Evolutionary conservation across 768 basidiomycete genomes (phyloP).

Genomic region (Mycena metata): DNA sequence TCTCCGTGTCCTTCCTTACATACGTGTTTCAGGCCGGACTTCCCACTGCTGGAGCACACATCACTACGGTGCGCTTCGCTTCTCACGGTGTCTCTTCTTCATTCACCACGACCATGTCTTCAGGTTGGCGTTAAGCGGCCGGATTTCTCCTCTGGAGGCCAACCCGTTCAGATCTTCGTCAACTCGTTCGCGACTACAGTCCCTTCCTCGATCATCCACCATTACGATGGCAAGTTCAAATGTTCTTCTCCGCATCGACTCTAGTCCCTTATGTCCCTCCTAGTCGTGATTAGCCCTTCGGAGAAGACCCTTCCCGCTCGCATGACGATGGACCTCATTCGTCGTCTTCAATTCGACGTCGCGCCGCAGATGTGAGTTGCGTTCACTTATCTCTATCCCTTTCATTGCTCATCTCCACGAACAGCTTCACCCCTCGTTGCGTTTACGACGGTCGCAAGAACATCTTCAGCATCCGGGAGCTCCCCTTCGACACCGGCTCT

Average conservation of each 20-base stretch:
- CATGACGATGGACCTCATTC: constrained; percentile 80
- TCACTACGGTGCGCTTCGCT: constrained; percentile 31
- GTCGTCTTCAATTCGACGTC: constrained; percentile 67
- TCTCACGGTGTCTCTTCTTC: not conserved
- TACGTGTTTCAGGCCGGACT: constrained; percentile 21
- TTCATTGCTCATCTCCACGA: not conserved
- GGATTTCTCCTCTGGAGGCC: constrained; percentile 71
- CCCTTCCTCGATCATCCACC: constrained; percentile 58
- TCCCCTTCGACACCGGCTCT: constrained; percentile 67
- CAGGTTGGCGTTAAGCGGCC: constrained; percentile 77
- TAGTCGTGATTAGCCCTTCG: constrained; percentile 71
- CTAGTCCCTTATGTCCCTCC: constrained; percentile 28
- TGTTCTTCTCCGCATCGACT: constrained; percentile 4
- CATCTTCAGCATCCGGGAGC: constrained; percentile 69
- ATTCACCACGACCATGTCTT: not conserved
- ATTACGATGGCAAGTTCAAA: constrained; percentile 79
- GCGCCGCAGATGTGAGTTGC: constrained; percentile 60
- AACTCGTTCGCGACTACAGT: constrained; percentile 78
- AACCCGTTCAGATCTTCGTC: constrained; percentile 53
- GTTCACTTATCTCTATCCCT: too few species aligned
- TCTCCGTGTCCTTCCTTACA: not conserved
- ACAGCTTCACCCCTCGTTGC: constrained; percentile 74
- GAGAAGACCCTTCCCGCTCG: constrained; percentile 78
- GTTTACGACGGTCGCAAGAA: constrained; percentile 72
- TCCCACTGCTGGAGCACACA: constrained; percentile 25